phyloP scores from a whole-genome alignment of 495 filamentous ascomycete genomes.

The Annulohypoxylon maeteangense region DNA sequence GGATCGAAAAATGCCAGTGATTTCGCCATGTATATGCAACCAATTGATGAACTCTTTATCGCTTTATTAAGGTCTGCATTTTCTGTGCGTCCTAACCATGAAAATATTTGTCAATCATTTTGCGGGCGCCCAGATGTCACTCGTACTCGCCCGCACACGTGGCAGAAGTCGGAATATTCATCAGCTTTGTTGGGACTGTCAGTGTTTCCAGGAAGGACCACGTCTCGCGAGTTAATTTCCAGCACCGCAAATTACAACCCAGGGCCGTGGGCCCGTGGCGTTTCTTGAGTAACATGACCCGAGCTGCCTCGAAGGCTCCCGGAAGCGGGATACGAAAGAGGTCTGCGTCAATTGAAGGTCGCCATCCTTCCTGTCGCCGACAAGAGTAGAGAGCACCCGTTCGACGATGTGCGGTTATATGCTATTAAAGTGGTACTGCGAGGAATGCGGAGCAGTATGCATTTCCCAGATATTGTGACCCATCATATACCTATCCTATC shows the following conservation, averaged over 20 bases:
- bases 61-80: conserved; percentile 25
- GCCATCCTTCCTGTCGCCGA: conserved; percentile 3
- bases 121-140: conserved; percentile 26
- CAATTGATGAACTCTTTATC: conserved; percentile 35
- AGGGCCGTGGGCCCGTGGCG: conserved; percentile 34
- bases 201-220: conserved; percentile 35
- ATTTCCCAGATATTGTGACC: conserved; percentile 10
- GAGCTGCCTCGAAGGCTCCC: conserved; percentile 29
- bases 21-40: conserved; percentile 41
- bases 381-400: conserved; percentile 16
- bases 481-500: conserved; percentile 15
- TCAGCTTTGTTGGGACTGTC: conserved; percentile 15
- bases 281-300: conserved; percentile 42
- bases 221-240: conserved; percentile 39
- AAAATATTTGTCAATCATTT: conserved; percentile 43
- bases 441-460: conserved; percentile 48
- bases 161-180: conserved; percentile 38
- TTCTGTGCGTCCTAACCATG: conserved; percentile 29
- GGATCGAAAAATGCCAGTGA: conserved; percentile 37
- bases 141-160: conserved; percentile 39
- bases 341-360: conserved; percentile 20
- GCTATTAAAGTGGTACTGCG: conserved; percentile 50
- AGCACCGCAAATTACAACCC: conserved; percentile 31
- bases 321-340: conserved; percentile 27
- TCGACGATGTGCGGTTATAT: conserved; percentile 46